Base-by-base conservation (phyloP, 2,329 filamentous ascomycete genomes). In the Paecilomyces sp. region DNA sequence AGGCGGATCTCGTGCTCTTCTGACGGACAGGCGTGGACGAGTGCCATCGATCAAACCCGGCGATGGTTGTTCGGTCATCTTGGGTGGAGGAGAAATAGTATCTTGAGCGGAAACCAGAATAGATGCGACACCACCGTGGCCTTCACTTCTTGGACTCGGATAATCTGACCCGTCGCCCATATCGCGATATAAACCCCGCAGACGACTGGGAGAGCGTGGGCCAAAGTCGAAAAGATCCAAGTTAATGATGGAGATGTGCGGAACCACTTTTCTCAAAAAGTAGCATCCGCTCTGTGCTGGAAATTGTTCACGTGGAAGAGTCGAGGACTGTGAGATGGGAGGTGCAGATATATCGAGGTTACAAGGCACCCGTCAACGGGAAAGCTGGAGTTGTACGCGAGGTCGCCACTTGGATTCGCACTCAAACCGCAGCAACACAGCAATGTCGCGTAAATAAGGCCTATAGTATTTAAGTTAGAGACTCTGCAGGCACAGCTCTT, bases 1-100 rank as follows among this genome's bases (percentile, higher is more conserved):
- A 54, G 82, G 83, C 11, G 84, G 83, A 67, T 85, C 82, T 61
- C 76, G 73, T 53, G 72, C 70, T 63, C 75, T 70, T 69, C 74
- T 75, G 57, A 77, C 70, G 33, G 76, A 77, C 57, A 77, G 66
- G 64, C 73, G 75, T 57, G 73, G 74, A 60, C 75, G 72, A 63
- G 72, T 63, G 55, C 69, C 69, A 54, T 76, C 73, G 57, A 73
- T 66, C 60, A 70, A 69, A 57, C 57, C 64, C 30, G 72, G 65
- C 9, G 69, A 61, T 30, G 68, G 60, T 58, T 70, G 69, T 18
- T 76, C 72, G 62, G 67, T 67, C 72, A 76, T 75, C 64, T 72
- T 75, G 55, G 70, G 63, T 60, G 67, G 65, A 60, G 69, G 67
- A 24, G 68, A 66, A 12, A 74, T 64, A 36, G 70, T 64, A 56